A percentile compares a stretch with the other conserved stretches of the same genome.
Conservation (phyloP, 345 rosid genomes). For the Ailanthus altissimus region DNA sequence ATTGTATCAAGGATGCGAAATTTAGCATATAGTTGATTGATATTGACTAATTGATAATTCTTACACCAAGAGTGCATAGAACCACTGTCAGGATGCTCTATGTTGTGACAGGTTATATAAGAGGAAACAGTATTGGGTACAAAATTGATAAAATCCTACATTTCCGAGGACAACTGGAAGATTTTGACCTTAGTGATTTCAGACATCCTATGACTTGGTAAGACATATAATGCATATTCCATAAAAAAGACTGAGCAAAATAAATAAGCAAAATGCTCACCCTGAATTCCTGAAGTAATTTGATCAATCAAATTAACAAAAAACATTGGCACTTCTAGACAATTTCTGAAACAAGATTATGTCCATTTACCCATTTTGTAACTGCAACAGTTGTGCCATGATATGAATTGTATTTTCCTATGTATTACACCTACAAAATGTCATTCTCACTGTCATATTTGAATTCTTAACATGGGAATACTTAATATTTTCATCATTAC, state of each 20-base stretch:
- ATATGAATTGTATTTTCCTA: background rate
- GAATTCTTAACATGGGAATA: background rate
- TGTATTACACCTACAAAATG: background rate
- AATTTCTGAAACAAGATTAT: background rate
- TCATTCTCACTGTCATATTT: background rate
- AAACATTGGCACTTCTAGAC: background rate
- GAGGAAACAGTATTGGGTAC: background rate
- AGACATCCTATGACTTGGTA: background rate
- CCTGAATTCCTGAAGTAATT: background rate
- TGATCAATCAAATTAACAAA: background rate
- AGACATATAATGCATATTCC: background rate
- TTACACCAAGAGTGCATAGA: background rate
- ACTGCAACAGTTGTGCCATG: too few species aligned
- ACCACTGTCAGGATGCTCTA: background rate
- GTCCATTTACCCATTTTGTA: too few species aligned
- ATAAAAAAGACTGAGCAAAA: background rate
- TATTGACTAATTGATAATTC: background rate
- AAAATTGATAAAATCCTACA: background rate
- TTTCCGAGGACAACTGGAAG: background rate
- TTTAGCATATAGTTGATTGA: background rate
- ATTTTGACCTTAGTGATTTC: background rate
- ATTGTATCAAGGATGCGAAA: too few species aligned
- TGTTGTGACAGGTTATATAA: background rate
- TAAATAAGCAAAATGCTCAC: background rate
- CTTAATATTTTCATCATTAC: background rate